Evolutionary conservation across 345 rosid species (phyloP), one percentile per base, ranked within the genome.

Genomic region (Turritis glabra): DNA sequence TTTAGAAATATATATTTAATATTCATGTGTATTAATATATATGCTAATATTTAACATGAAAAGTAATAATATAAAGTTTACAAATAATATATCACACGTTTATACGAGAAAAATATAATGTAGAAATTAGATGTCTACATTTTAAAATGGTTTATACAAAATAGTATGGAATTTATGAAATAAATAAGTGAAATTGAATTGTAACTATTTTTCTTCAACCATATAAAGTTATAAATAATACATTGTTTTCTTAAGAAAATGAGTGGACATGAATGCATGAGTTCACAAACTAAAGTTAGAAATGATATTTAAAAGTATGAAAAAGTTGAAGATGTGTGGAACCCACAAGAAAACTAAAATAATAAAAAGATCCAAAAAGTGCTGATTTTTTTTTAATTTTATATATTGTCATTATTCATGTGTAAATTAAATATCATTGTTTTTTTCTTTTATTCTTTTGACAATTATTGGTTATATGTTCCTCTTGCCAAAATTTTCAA

Each of bases 331-430:
- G 54, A 77, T 70, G 66, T 65, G 77, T 72, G 66, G 77, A 71
- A 58, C 80, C 67, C 73, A 77, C 77, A 65, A 72, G 33, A 64
- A 77, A 70, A 72, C 48, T 57, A 22, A 47, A 50, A 77, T 38
- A 22, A 56, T 57, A 57, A 77, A 66, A 71, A 64, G 54, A 57
- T 65, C 72, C 47, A 29, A 63, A 75, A 77, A 71, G 73, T 64
- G 57, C 18, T 64, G 68, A 23, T 40, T 22, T 63, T 40, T 27
- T 62, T 19, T 11, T 2, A 8, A 1, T 26, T 64, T 64, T 12
- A 26, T 64, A 53, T 48, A 17, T 35, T 47, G 72, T 46, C 54
- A 47, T 56, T 58, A 71, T 65, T 71, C 72, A 64, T 71, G 68
- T 71, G 38, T 48, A 64, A 47, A 46, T 54, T 27, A 37, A 55